These are phyloP conservation scores for Giardia muris DNA, from an alignment of 208 protist species.

Conservation along the genomic window DNA sequence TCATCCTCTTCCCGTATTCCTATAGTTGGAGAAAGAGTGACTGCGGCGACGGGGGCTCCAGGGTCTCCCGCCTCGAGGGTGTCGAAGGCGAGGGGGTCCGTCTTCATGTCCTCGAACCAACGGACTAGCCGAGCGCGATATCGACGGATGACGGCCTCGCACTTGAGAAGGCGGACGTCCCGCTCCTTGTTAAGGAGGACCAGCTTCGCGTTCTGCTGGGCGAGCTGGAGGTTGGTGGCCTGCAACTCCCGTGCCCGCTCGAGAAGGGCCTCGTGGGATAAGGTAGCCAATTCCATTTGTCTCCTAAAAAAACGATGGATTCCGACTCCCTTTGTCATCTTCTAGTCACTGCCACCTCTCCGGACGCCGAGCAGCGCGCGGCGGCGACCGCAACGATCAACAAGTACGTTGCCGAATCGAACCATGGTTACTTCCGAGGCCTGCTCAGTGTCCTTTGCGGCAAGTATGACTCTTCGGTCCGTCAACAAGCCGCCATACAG, in stretches of 20 bases:
- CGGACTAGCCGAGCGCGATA: conserved; percentile 15
- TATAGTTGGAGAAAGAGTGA: too few relatives aligned
- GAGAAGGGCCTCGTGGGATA: background rate
- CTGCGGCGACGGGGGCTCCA: too few relatives aligned
- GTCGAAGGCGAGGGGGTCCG: background rate
- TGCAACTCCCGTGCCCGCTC: background rate
- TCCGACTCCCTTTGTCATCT: background rate
- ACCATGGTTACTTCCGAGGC: background rate
- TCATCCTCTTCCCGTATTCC: too few relatives aligned
- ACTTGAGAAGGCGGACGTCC: background rate
- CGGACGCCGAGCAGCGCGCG: background rate
- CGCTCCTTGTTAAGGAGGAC: conserved; percentile 14
- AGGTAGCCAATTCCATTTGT: too few relatives aligned
- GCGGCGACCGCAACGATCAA: background rate
- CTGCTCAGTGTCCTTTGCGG: background rate
- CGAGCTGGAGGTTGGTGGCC: background rate
- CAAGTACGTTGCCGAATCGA: background rate
- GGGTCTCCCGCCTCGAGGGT: background rate
- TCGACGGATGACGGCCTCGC: background rate
- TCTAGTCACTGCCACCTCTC: background rate
- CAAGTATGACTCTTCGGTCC: background rate
- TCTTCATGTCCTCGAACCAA: conserved; percentile 30
- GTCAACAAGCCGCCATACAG: background rate
- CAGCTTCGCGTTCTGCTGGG: conserved; percentile 12
- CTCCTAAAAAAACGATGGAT: background rate